Percentiles rank a stretch among this genome's conserved stretches.
Conservation (phyloP, 345 rosid genomes). For the Abelmoschus esculentus region DNA sequence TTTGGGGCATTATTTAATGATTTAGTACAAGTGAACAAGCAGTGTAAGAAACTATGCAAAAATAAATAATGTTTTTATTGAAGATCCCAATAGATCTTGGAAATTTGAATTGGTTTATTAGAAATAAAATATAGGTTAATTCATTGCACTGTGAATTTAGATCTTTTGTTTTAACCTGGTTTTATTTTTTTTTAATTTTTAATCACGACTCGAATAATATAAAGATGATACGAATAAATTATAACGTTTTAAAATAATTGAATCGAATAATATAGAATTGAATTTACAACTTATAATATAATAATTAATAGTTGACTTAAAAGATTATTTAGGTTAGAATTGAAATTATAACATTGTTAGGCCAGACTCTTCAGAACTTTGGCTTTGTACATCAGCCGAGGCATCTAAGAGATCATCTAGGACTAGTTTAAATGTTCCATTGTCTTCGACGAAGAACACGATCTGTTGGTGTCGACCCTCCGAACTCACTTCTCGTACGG, state of each 20-base stretch:
- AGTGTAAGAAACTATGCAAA: conserved; percentile 2
- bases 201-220: too few species aligned
- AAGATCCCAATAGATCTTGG: not conserved
- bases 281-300: too few species aligned
- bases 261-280: too few species aligned
- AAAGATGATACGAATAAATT: too few species aligned
- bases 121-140: too few species aligned
- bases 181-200: too few species aligned
- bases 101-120: too few species aligned
- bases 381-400: conserved; percentile 42
- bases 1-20: conserved; percentile 8
- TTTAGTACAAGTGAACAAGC: not conserved
- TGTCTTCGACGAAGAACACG: conserved; percentile 38
- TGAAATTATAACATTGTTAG: not conserved
- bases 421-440: conserved; percentile 38
- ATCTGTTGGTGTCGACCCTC: conserved; percentile 24
- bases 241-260: too few species aligned
- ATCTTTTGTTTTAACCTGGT: too few species aligned
- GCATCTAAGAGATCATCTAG: conserved; percentile 54
- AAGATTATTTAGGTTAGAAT: too few species aligned
- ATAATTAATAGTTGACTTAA: too few species aligned
- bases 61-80: not conserved
- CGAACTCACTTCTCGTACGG: conserved; percentile 18
- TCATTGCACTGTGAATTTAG: too few species aligned
- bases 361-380: conserved; percentile 35